phyloP scores from a whole-genome alignment of 2,329 filamentous ascomycete genomes.

The Coniella vitis region DNA sequence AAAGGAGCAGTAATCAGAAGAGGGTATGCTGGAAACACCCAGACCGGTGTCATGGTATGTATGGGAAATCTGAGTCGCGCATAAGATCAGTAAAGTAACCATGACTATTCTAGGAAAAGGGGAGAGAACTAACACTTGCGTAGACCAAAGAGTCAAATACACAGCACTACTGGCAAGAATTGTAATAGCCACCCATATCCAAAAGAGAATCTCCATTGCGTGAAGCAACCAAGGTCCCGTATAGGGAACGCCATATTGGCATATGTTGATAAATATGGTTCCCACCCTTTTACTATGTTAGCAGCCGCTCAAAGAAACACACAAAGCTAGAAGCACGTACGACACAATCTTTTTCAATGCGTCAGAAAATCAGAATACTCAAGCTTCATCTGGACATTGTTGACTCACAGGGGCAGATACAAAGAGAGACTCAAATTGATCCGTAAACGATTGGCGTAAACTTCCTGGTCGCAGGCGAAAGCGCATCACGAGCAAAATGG shows the following conservation, averaged over 20 bases:
- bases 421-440: conserved; percentile 74
- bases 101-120: neutral
- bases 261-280: conserved; percentile 71
- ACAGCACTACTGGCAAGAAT: conserved; percentile 61
- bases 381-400: too few relatives aligned
- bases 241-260: conserved; percentile 64
- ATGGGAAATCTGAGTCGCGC: conserved; percentile 48
- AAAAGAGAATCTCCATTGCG: conserved; percentile 62
- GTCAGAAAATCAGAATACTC: neutral
- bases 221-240: conserved; percentile 55
- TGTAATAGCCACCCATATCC: conserved; percentile 66
- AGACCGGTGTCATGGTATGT: conserved; percentile 78
- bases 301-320: conserved; percentile 31
- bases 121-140: conserved; percentile 27
- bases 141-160: conserved; percentile 66
- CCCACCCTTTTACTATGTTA: conserved; percentile 46
- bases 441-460: conserved; percentile 63
- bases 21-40: conserved; percentile 83
- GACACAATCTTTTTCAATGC: conserved; percentile 33
- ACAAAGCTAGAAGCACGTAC: conserved; percentile 27
- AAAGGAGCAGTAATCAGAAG: conserved; percentile 71
- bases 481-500: conserved; percentile 56
- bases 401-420: conserved; percentile 57
- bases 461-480: conserved; percentile 66
- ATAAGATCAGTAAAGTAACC: conserved; percentile 18